Base-by-base conservation (phyloP, 768 basidiomycete genomes). In the Lyophyllum decastes region DNA sequence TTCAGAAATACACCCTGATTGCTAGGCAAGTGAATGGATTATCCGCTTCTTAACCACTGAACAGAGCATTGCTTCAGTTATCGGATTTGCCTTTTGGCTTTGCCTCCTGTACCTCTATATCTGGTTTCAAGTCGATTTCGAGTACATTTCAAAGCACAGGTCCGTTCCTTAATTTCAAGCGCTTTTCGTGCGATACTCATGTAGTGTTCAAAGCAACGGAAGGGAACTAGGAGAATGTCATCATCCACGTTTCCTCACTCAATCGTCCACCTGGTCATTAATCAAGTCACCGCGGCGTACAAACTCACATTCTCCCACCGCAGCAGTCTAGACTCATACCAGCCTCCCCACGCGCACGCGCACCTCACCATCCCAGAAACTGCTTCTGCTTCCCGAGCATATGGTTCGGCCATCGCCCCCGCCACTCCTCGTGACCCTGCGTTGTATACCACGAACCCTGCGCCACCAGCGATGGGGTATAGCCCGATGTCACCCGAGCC, bases 381-480 rank as follows among this genome's bases (percentile, higher is more conserved):
- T 35, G n/a, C 49, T 46, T 49, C 48, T 56, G n/a, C n/a, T 38
- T 27, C 47, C 26, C 49, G n/a, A 24, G 12, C 49, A 45, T 51
- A 35, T 33, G 49, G 49, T 43, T 56, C 46, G 25, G 53, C 35
- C 47, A 26, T 27, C 41, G 17, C 54, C 41, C 21, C 54, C 26
- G n/a, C 45, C 43, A 38, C 49, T 57, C 33, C 49, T 40, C 33
- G 46, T 44, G 43, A 22, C 54, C 47, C 54, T 55, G 46, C 46
- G 22, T 6, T 26, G 10, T 52, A 17, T n/a, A 22, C 27, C 30
- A 17, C 4, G 40, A 46, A 21, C 55, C 55, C 55, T 57, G 55
- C 55, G 55, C 55, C 55, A 57, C 55, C 43, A 57, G 44, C 44
- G 49, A 57, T 57, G 55, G 54, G 30, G 1, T n/a, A 46, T n/a